A percentile compares a stretch with the other conserved stretches of the same genome.
Conservation (phyloP, 75 land plant species). For the Pinus tabuliformis region DNA sequence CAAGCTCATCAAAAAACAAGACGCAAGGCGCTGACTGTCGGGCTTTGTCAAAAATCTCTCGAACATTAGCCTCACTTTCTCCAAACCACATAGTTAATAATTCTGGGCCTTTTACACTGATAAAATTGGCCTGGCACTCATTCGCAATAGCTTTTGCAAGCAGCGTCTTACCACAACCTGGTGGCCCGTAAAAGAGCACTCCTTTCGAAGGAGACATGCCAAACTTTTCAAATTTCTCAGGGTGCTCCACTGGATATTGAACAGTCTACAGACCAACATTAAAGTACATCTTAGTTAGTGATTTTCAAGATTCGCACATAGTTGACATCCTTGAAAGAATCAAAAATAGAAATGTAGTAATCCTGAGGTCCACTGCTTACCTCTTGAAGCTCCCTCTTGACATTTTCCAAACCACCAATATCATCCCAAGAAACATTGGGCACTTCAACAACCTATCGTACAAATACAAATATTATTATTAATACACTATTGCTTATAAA, state of each 20-base stretch:
- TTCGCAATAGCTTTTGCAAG: conserved; percentile 67
- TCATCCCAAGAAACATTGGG: conserved; percentile 87
- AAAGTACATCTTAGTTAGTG: background rate
- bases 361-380: conserved; percentile 12
- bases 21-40: conserved; percentile 36
- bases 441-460: conserved; percentile 72
- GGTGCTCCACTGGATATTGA: conserved; percentile 53
- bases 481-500: background rate
- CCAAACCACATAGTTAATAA: conserved; percentile 72
- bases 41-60: conserved; percentile 67
- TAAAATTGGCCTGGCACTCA: conserved; percentile 66
- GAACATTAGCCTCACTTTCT: conserved; percentile 68
- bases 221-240: conserved; percentile 53
- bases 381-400: conserved; percentile 90
- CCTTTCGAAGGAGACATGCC: conserved; percentile 53
- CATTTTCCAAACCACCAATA: conserved; percentile 86
- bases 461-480: background rate
- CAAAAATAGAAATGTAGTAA: background rate
- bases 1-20: conserved; percentile 27
- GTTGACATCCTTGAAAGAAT: background rate
- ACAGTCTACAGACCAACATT: conserved; percentile 28
- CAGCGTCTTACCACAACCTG: conserved; percentile 66
- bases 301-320: background rate
- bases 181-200: conserved; percentile 49
- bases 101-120: conserved; percentile 69